These are phyloP conservation scores for Jaenimonas drosophilae DNA, from an alignment of 208 protist genomes.

Conservation along the genomic window DNA sequence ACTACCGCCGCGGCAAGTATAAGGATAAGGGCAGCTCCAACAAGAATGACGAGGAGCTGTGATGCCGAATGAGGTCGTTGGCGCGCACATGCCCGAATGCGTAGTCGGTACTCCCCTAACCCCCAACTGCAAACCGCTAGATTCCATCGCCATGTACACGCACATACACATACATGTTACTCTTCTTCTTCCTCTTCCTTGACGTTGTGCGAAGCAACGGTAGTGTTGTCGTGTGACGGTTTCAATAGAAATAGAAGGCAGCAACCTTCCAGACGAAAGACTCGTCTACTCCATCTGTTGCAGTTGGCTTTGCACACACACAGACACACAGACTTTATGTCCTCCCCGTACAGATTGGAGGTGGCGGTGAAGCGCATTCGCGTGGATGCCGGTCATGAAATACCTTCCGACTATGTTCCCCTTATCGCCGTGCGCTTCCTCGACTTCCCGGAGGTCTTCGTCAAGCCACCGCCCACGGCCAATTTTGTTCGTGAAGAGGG, in stretches of 20 bases:
- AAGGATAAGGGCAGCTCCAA: conserved; percentile 31
- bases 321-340: conserved; percentile 1
- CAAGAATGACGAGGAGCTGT: conserved; percentile 41
- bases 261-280: too few relatives aligned
- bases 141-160: too few relatives aligned
- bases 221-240: background rate
- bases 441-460: conserved; percentile 54
- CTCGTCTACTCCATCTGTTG: too few relatives aligned
- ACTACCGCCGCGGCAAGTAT: conserved; percentile 51
- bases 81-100: too few relatives aligned
- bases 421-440: conserved; percentile 54
- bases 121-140: too few relatives aligned
- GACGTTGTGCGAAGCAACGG: too few relatives aligned
- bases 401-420: too few relatives aligned
- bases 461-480: conserved; percentile 29
- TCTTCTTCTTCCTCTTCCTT: background rate
- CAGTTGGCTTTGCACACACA: conserved; percentile 2
- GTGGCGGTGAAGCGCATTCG: conserved; percentile 58
- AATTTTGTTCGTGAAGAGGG: conserved; percentile 1
- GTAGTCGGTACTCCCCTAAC: too few relatives aligned
- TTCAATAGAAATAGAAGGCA: background rate
- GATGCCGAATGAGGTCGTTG: background rate
- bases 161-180: too few relatives aligned
- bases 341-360: conserved; percentile 46
- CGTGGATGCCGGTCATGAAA: conserved; percentile 20